Conservation (phyloP, 2,329 filamentous ascomycete species). For the Ophiostoma perfectum region DNA sequence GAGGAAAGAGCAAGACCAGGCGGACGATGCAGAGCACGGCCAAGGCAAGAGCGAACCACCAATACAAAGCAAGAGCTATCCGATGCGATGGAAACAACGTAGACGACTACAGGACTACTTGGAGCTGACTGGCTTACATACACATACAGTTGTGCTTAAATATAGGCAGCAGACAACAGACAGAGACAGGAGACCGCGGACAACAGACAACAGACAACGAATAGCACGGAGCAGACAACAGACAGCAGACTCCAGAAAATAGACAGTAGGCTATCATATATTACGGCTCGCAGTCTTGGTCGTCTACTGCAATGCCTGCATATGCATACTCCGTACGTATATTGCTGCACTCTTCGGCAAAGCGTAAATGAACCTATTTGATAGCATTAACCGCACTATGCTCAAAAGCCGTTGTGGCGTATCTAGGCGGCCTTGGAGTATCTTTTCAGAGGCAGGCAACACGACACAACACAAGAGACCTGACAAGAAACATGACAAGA, state of each 20-base stretch:
- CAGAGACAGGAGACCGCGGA: too few species aligned
- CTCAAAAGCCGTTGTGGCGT: not conserved
- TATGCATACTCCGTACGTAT: not conserved
- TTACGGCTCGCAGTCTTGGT: too few species aligned
- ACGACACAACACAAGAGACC: not conserved
- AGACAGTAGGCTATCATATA: too few species aligned
- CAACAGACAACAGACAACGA: too few species aligned
- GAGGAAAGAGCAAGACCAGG: too few species aligned
- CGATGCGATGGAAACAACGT: too few species aligned
- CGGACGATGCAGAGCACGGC: not conserved
- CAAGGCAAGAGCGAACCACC: not conserved
- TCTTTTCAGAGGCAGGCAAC: not conserved
- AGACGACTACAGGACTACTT: too few species aligned
- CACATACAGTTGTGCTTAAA: too few species aligned
- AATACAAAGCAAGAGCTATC: not conserved
- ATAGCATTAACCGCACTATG: not conserved
- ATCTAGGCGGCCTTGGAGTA: not conserved
- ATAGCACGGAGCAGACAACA: too few species aligned
- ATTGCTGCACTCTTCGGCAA: slow-evolving; percentile 11
- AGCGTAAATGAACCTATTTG: not conserved
- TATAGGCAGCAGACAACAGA: too few species aligned
- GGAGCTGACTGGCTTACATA: too few species aligned
- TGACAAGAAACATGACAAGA: not conserved
- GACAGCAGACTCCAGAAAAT: too few species aligned
- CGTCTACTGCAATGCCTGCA: not conserved